Conservation (phyloP, 2,329 filamentous ascomycete genomes). For the Lasiodiplodia sp. region DNA sequence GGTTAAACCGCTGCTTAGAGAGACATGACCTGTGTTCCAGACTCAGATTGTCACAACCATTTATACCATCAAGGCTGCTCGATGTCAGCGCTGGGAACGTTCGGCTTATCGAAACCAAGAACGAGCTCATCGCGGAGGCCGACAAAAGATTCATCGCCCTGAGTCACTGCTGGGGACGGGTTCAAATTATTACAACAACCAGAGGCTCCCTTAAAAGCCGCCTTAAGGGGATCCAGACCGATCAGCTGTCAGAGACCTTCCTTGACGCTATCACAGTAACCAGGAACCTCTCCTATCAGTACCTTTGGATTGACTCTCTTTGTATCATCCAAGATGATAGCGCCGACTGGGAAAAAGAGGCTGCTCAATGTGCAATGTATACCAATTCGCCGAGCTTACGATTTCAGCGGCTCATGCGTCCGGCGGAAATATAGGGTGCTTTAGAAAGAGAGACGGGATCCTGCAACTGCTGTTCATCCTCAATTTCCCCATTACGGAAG, state of each 20-base stretch:
- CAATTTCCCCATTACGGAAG: background rate
- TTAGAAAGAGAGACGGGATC: background rate
- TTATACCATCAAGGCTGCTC: constrained; percentile 7
- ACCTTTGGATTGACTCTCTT: constrained; percentile 35
- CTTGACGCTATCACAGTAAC: constrained; percentile 22
- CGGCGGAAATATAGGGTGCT: background rate
- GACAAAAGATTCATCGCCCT: background rate
- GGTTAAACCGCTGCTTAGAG: background rate
- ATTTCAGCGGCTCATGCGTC: constrained; percentile 1
- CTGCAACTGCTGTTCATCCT: background rate
- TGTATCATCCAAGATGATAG: constrained; percentile 32
- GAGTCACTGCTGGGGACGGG: constrained; percentile 23
- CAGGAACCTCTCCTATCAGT: constrained; percentile 2
- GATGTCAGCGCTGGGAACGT: constrained; percentile 8
- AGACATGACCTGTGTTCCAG: background rate
- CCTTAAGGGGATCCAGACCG: background rate
- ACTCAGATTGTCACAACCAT: background rate
- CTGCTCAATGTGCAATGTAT: constrained; percentile 25
- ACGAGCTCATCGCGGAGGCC: background rate
- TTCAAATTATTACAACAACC: background rate
- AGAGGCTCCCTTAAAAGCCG: background rate
- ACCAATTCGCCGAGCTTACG: background rate
- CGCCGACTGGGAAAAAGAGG: constrained; percentile 20
- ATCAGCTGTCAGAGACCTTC: constrained; percentile 15
- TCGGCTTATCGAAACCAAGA: background rate